Evolutionary conservation across 2,329 filamentous ascomycete species (phyloP).

Genomic region (Verticillium albo-atrum): DNA sequence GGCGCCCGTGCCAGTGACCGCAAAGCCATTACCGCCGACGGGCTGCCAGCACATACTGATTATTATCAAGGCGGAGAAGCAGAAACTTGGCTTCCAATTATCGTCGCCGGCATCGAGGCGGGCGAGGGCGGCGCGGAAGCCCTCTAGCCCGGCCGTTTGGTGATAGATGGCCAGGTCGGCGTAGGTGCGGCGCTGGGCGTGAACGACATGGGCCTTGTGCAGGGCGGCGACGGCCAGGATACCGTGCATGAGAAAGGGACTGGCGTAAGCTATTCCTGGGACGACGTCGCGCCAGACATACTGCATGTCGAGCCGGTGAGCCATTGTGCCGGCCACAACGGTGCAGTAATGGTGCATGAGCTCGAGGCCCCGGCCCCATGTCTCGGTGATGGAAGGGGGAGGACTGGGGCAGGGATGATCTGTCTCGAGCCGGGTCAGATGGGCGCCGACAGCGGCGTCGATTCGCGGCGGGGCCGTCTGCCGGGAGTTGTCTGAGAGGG

Average conservation of each 20-base stretch:
- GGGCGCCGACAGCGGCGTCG: neutral
- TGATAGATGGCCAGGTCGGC: slow-evolving; percentile 21
- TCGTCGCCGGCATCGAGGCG: slow-evolving; percentile 6
- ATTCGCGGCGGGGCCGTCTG: neutral
- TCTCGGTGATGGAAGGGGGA: neutral
- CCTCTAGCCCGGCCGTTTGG: slow-evolving; percentile 22
- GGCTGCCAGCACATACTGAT: slow-evolving; percentile 14
- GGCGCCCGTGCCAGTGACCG: neutral
- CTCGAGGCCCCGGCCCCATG: slow-evolving; percentile 15
- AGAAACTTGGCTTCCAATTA: slow-evolving; percentile 27
- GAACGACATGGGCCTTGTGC: slow-evolving; percentile 24
- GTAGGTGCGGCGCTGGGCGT: slow-evolving; percentile 17
- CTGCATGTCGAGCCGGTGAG: slow-evolving; percentile 15
- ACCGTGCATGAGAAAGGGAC: slow-evolving; percentile 23
- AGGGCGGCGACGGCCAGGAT: slow-evolving; percentile 22
- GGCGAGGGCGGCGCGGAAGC: slow-evolving; percentile 18
- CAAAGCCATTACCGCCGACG: no score
- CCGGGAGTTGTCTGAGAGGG: neutral
- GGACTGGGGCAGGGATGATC: neutral
- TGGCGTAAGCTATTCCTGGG: slow-evolving; percentile 19
- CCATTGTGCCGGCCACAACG: slow-evolving; percentile 17
- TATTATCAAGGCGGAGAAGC: slow-evolving; percentile 35
- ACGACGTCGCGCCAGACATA: slow-evolving; percentile 21
- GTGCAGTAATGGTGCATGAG: slow-evolving; percentile 26
- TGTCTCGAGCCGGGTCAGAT: neutral